These are phyloP conservation scores for Citrullus amarus DNA, from an alignment of 306 rosid genomes.

Conservation along the genomic window DNA sequence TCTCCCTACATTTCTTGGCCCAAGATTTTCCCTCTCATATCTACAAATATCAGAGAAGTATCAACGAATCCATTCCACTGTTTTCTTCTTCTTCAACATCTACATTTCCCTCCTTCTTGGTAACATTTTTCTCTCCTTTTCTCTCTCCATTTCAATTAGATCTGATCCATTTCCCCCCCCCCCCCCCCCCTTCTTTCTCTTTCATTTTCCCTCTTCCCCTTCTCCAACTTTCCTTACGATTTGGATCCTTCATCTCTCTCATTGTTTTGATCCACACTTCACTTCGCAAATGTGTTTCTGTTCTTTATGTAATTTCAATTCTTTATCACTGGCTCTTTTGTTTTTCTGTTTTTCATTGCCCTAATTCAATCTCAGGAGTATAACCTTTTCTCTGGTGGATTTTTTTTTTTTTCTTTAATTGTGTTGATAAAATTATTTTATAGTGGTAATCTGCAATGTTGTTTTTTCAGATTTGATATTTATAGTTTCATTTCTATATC, in stretches of 20 bases:
- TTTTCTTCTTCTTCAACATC: neutral
- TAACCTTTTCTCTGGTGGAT: neutral
- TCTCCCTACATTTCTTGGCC: neutral
- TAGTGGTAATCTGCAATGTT: neutral
- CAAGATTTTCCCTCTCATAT: neutral
- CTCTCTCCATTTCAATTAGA: neutral
- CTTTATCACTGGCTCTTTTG: neutral
- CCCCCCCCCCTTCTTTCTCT: neutral
- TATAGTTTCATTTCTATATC: neutral
- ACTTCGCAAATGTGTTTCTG: neutral
- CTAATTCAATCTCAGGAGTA: neutral
- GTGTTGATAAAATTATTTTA: neutral
- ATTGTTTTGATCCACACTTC: neutral
- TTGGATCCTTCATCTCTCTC: neutral
- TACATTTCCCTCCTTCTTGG: neutral
- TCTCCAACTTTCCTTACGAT: neutral
- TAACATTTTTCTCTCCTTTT: neutral
- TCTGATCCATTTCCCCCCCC: constrained; percentile 5
- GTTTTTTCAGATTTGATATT: neutral
- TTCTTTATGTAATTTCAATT: neutral
- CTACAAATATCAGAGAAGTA: neutral
- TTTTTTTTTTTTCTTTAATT: neutral
- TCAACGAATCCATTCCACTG: neutral
- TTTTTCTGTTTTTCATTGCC: neutral
- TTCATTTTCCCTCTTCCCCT: neutral